A percentile compares a stretch with the other conserved stretches of the same genome.
phyloP scores from a whole-genome alignment of 1,284 basidiomycete species.

The Marasmius sp. region DNA sequence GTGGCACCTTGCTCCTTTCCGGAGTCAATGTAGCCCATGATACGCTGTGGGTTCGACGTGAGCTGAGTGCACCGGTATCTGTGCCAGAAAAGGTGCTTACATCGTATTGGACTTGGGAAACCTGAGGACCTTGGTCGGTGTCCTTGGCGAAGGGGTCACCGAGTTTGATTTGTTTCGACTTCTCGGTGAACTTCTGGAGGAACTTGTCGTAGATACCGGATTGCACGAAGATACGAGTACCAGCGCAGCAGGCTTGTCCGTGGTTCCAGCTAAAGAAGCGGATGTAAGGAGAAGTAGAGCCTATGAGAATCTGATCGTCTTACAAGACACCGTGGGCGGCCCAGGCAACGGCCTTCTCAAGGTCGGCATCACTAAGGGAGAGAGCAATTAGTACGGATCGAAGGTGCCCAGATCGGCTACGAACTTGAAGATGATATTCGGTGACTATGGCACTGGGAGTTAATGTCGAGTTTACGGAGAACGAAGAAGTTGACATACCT shows the following conservation, averaged over 20 bases:
- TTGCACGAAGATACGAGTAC: slow-evolving; percentile 72
- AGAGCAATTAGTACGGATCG: no score
- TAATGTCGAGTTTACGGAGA: neutral
- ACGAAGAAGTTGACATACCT: slow-evolving; percentile 24
- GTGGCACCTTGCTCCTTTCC: slow-evolving; percentile 85
- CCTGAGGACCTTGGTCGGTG: slow-evolving; percentile 75
- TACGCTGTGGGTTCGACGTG: slow-evolving; percentile 42
- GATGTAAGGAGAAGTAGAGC: neutral
- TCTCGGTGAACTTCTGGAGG: slow-evolving; percentile 43
- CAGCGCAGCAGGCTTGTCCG: slow-evolving; percentile 70
- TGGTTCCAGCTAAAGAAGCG: slow-evolving; percentile 9
- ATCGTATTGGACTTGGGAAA: slow-evolving; percentile 54
- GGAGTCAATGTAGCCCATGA: slow-evolving; percentile 84
- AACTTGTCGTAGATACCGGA: slow-evolving; percentile 64
- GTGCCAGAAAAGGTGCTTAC: slow-evolving; percentile 53
- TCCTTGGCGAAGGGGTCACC: slow-evolving; percentile 66
- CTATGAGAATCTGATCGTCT: slow-evolving; percentile 17
- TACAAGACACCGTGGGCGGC: slow-evolving; percentile 71
- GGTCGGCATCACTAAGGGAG: slow-evolving; percentile 41
- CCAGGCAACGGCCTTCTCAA: slow-evolving; percentile 73
- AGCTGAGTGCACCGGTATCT: slow-evolving; percentile 38
- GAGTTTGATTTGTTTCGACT: slow-evolving; percentile 50
- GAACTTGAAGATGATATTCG: slow-evolving; percentile 61
- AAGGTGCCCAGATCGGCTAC: neutral
- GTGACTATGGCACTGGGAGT: slow-evolving; percentile 27